phyloP scores from a whole-genome alignment of 495 filamentous ascomycete species.

The Massariosphaeria phaeospora region DNA sequence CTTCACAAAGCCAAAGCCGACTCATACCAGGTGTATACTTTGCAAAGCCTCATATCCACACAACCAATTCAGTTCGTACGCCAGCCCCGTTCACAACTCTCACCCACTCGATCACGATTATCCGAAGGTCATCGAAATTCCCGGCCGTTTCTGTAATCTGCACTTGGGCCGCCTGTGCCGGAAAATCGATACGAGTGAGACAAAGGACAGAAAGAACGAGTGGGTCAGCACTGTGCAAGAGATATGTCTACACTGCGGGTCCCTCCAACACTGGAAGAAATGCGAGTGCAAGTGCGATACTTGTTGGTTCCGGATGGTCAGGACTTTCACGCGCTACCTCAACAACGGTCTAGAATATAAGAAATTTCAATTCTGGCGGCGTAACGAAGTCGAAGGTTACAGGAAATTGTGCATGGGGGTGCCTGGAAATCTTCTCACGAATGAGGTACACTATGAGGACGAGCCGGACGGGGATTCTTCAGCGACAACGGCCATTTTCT shows the following conservation, averaged over 20 bases:
- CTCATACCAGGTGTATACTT: constrained; percentile 23
- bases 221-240: constrained; percentile 19
- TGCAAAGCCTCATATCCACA: constrained; percentile 27
- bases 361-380: constrained; percentile 12
- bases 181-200: constrained; percentile 1
- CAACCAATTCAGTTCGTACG: constrained; percentile 17
- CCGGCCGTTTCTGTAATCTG: constrained; percentile 12
- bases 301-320: constrained; percentile 19
- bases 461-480: background rate
- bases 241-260: constrained; percentile 34
- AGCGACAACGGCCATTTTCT: no score
- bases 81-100: constrained; percentile 10
- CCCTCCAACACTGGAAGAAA: constrained; percentile 21
- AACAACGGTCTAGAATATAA: constrained; percentile 21
- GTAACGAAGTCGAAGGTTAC: no score
- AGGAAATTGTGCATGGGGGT: no score
- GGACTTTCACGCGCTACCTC: constrained; percentile 26
- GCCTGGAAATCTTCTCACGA: background rate
- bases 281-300: constrained; percentile 26
- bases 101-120: background rate
- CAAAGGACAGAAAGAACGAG: constrained; percentile 24
- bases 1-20: background rate
- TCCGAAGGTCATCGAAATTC: constrained; percentile 14
- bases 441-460: no score
- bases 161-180: constrained; percentile 22